These are phyloP conservation scores for Aspergillus mulundensis DNA, from an alignment of 495 filamentous ascomycete genomes.

Conservation along the genomic window DNA sequence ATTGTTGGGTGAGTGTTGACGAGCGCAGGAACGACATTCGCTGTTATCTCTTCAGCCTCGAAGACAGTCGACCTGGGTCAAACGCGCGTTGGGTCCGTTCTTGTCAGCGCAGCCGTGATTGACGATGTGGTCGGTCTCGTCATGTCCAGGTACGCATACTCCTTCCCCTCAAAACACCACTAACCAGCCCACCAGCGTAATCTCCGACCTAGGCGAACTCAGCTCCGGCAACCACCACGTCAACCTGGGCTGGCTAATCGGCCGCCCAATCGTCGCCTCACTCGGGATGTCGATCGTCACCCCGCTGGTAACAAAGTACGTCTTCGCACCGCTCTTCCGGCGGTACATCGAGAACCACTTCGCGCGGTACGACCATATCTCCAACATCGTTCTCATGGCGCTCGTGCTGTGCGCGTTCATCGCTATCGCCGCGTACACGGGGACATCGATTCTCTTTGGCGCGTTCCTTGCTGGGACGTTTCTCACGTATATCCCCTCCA, in stretches of 20 bases:
- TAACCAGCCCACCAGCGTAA: constrained; percentile 33
- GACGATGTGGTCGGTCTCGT: constrained; percentile 79
- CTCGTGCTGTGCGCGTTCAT: constrained; percentile 48
- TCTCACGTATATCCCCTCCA: constrained; percentile 45
- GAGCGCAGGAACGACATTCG: constrained; percentile 29
- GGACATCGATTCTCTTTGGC: constrained; percentile 63
- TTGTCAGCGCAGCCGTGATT: constrained; percentile 65
- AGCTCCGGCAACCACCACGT: constrained; percentile 23
- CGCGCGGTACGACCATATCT: constrained; percentile 28
- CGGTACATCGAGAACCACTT: constrained; percentile 30
- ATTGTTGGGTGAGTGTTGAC: background rate
- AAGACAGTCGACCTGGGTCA: constrained; percentile 25
- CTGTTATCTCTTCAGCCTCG: constrained; percentile 29
- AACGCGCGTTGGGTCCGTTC: constrained; percentile 31
- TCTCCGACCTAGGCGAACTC: constrained; percentile 38
- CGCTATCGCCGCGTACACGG: constrained; percentile 51
- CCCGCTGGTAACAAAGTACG: constrained; percentile 42
- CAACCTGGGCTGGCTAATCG: constrained; percentile 39
- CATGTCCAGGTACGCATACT: constrained; percentile 51
- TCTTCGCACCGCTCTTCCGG: constrained; percentile 43
- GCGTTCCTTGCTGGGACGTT: constrained; percentile 61
- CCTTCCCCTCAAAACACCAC: background rate
- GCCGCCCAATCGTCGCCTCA: constrained; percentile 55
- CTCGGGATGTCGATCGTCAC: constrained; percentile 49
- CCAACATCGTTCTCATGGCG: constrained; percentile 35